Conservation (phyloP, 805 yeast genomes). For the Starmerella apicola region DNA sequence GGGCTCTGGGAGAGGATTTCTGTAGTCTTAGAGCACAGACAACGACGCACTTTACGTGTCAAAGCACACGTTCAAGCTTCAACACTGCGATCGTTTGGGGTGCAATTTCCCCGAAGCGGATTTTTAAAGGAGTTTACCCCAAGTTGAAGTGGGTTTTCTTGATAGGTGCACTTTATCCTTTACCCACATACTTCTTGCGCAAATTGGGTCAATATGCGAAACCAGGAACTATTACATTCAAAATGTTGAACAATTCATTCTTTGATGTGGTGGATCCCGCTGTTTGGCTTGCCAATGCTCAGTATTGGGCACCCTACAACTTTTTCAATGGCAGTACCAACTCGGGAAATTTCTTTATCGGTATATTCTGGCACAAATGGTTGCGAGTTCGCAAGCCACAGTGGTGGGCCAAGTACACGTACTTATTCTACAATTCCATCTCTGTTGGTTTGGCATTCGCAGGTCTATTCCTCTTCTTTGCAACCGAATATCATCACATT, state of each 20-base stretch:
- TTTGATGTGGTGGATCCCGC: conserved; percentile 33
- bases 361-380: conserved; percentile 34
- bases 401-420: conserved; percentile 44
- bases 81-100: conserved; percentile 45
- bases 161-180: conserved; percentile 33
- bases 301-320: conserved; percentile 26
- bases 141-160: conserved; percentile 50
- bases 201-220: background rate
- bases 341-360: conserved; percentile 21
- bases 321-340: conserved; percentile 17
- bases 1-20: conserved; percentile 19
- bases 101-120: conserved; percentile 43
- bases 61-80: conserved; percentile 31
- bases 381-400: conserved; percentile 36
- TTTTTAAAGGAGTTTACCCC: conserved; percentile 42
- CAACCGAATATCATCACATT: conserved; percentile 33
- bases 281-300: conserved; percentile 33
- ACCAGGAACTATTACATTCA: background rate
- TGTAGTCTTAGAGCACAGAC: conserved; percentile 30
- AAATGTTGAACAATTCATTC: conserved; percentile 1
- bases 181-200: conserved; percentile 12
- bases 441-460: conserved; percentile 53
- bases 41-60: conserved; percentile 33
- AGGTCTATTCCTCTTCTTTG: conserved; percentile 44
- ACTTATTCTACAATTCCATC: conserved; percentile 43